Evolutionary conservation across 2,329 filamentous ascomycete species (phyloP).

Genomic region (Clarireedia homoeocarpa): DNA sequence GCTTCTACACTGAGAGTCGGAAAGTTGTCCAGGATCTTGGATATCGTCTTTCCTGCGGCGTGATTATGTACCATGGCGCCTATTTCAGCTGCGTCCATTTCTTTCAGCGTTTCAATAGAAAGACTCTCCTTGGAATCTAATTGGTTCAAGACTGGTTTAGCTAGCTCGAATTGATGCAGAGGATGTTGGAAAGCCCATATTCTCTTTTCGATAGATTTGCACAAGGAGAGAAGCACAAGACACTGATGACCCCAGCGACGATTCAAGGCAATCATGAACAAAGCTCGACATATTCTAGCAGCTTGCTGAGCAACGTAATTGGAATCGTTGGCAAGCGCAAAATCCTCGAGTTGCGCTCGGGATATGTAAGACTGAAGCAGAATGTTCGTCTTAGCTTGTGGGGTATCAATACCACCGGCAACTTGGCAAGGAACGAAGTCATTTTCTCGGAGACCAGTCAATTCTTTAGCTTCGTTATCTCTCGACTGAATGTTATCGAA

Average conservation of each 20-base stretch:
- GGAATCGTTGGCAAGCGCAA: conserved; percentile 83
- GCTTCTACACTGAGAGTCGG: conserved; percentile 85
- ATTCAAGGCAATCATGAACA: conserved; percentile 97
- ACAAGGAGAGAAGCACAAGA: conserved; percentile 79
- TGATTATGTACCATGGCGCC: conserved; percentile 87
- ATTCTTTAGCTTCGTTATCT: conserved; percentile 82
- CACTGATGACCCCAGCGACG: conserved; percentile 95
- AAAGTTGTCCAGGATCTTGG: conserved; percentile 79
- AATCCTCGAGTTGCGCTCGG: conserved; percentile 79
- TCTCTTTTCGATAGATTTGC: conserved; percentile 94
- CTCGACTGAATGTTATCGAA: conserved; percentile 95
- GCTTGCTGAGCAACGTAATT: conserved; percentile 96
- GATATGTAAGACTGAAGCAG: conserved; percentile 92
- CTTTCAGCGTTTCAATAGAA: conserved; percentile 75
- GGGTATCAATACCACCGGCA: conserved; percentile 55
- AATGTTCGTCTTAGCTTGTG: conserved; percentile 93
- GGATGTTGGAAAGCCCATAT: conserved; percentile 95
- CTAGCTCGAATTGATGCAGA: conserved; percentile 88
- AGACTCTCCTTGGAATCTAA: conserved; percentile 72
- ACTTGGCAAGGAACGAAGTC: conserved; percentile 63
- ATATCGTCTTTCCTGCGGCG: conserved; percentile 74
- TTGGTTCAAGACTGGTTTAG: conserved; percentile 73
- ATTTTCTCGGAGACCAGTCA: conserved; percentile 65
- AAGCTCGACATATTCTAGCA: conserved; percentile 82
- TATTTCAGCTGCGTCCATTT: conserved; percentile 90